These are phyloP conservation scores for Cunninghamia lanceolata DNA, from an alignment of 75 land plant genomes.

Conservation along the genomic window DNA sequence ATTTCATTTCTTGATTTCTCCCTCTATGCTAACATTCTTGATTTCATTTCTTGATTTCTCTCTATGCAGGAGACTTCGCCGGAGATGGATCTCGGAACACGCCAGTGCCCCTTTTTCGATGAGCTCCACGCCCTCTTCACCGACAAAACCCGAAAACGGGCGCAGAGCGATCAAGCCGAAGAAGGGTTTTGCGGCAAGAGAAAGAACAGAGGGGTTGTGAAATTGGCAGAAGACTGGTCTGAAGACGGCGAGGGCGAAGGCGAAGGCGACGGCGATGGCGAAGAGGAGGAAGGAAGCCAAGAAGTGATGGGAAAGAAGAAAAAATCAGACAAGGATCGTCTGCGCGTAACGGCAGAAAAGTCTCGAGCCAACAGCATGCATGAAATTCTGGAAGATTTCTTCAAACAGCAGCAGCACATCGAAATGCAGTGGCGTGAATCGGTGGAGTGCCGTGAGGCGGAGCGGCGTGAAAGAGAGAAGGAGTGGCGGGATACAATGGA, in stretches of 20 bases:
- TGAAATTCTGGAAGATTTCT: constrained; percentile 77
- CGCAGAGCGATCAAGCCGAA: constrained; percentile 24
- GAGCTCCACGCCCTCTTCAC: constrained; percentile 75
- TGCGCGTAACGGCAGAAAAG: constrained; percentile 24
- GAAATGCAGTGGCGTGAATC: constrained; percentile 75
- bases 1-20: too few relatives aligned
- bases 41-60: too few relatives aligned
- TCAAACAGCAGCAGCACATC: constrained; percentile 70
- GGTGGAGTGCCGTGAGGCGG: constrained; percentile 65
- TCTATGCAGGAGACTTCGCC: constrained; percentile 1
- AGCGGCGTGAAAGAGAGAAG: constrained; percentile 65
- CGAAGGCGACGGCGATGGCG: constrained; percentile 30
- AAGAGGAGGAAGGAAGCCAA: constrained; percentile 8
- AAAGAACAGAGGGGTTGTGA: constrained; percentile 24
- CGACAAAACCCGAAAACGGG: constrained; percentile 36
- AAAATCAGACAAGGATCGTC: constrained; percentile 15
- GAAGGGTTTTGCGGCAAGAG: constrained; percentile 22
- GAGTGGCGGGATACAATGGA: constrained; percentile 86
- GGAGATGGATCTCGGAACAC: constrained; percentile 46
- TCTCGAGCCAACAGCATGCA: constrained; percentile 35
- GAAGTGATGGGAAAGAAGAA: constrained; percentile 15
- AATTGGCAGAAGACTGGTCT: constrained; percentile 27
- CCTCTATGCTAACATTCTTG: neutral
- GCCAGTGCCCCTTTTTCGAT: constrained; percentile 83
- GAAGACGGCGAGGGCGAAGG: constrained; percentile 38